Conservation (phyloP, 495 filamentous ascomycete species). For the Talaromyces wortmannii region DNA sequence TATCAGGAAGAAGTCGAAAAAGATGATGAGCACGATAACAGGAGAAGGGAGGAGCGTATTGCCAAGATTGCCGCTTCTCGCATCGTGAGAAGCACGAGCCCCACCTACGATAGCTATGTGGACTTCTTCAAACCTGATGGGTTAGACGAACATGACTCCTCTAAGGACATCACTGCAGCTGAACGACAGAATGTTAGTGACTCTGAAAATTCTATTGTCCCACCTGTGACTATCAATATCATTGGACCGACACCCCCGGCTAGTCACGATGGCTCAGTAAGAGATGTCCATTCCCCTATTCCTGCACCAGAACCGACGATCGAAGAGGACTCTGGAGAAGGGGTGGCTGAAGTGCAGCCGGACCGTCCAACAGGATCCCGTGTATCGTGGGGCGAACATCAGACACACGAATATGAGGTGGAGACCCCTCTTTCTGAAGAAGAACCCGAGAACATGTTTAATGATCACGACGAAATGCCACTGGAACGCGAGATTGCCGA, state of each 20-base stretch:
- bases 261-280: conserved; percentile 33
- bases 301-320: conserved; percentile 11
- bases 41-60: conserved; percentile 8
- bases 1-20: conserved; percentile 8
- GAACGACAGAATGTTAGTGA: conserved; percentile 18
- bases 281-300: conserved; percentile 22
- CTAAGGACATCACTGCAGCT: conserved; percentile 23
- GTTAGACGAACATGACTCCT: conserved; percentile 13
- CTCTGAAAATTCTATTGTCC: conserved; percentile 13
- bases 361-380: conserved; percentile 36
- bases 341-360: conserved; percentile 9
- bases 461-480: conserved; percentile 15
- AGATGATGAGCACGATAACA: conserved; percentile 8
- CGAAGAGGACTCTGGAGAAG: conserved; percentile 9
- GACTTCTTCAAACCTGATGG: conserved; percentile 37
- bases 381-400: conserved; percentile 55
- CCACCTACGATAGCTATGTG: conserved; percentile 32
- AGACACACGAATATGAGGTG: conserved; percentile 54
- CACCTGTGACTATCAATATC: conserved; percentile 37
- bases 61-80: conserved; percentile 17
- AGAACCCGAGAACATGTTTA: conserved; percentile 10
- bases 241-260: conserved; percentile 46
- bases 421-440: conserved; percentile 47
- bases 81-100: conserved; percentile 14
- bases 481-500: conserved; percentile 11